A percentile compares a stretch with the other conserved stretches of the same genome.
These are phyloP conservation scores for Ceratocystiopsis minuta DNA, from an alignment of 2,329 filamentous ascomycete genomes.

Conservation along the genomic window DNA sequence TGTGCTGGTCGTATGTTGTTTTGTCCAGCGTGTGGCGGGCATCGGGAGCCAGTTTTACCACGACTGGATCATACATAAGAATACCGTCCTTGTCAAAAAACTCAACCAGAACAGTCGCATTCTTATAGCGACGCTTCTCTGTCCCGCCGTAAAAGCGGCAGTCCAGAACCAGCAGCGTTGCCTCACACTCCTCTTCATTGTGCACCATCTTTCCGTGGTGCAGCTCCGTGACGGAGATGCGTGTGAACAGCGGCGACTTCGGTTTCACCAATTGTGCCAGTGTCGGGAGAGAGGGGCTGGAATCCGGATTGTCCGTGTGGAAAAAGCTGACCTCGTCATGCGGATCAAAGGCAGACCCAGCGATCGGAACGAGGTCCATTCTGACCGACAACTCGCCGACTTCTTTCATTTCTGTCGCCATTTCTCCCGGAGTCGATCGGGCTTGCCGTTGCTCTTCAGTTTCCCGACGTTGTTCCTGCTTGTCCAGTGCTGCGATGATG, in stretches of 20 bases:
- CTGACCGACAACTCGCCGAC: no score
- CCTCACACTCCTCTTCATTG: not conserved
- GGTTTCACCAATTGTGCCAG: constrained; percentile 1
- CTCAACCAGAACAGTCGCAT: not conserved
- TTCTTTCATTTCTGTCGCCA: no score
- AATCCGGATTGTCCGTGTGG: not conserved
- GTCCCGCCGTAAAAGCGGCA: constrained; percentile 2
- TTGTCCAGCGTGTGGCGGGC: constrained; percentile 5
- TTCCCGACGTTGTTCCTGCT: no score
- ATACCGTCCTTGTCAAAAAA: constrained; percentile 2
- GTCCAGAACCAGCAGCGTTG: constrained; percentile 3
- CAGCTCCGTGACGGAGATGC: constrained; percentile 2
- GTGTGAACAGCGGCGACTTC: constrained; percentile 2
- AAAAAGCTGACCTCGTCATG: not conserved
- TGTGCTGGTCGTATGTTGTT: constrained; percentile 3
- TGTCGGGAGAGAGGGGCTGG: not conserved
- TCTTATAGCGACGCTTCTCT: not conserved
- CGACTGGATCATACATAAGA: not conserved
- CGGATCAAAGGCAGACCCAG: no score
- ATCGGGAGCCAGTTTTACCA: constrained; percentile 1
- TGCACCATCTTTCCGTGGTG: constrained; percentile 4
- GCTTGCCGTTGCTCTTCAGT: no score
- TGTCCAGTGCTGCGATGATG: constrained; percentile 85
- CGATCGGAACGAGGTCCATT: no score
- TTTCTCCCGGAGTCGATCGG: no score